These are phyloP conservation scores for Apiotrichum mycotoxinovorans DNA, from an alignment of 1,284 basidiomycete species.

Conservation along the genomic window DNA sequence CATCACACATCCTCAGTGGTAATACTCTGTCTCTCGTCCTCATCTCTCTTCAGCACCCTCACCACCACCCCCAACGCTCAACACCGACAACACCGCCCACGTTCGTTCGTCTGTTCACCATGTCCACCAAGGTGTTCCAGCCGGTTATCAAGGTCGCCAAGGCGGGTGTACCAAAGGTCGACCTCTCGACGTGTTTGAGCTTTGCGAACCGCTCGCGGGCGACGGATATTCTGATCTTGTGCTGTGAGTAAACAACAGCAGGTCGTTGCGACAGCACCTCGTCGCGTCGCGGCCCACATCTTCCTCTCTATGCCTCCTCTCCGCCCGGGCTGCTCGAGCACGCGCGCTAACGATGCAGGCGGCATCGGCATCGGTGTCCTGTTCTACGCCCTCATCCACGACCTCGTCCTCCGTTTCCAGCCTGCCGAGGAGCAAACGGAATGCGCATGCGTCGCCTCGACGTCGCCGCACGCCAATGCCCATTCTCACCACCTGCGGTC, in stretches of 20 bases:
- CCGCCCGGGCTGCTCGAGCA: too few species aligned
- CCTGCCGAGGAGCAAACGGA: background rate
- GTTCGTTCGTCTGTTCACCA: too few species aligned
- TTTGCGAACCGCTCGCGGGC: constrained; percentile 10
- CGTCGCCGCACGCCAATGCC: background rate
- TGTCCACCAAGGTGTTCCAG: background rate
- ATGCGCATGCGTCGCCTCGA: background rate
- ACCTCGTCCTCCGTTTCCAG: constrained; percentile 1
- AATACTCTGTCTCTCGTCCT: too few species aligned
- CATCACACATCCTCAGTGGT: too few species aligned
- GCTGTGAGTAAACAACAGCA: constrained; percentile 1
- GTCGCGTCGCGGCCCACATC: too few species aligned
- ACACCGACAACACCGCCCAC: background rate
- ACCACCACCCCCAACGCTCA: background rate
- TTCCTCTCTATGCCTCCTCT: too few species aligned
- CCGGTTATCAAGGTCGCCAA: constrained; percentile 1
- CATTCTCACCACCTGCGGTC: background rate
- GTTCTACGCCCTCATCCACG: constrained; percentile 17
- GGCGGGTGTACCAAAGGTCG: background rate
- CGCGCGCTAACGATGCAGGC: constrained; percentile 4
- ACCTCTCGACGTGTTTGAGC: constrained; percentile 2
- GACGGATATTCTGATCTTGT: constrained; percentile 14
- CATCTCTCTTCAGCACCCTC: too few species aligned
- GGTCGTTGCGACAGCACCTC: background rate
- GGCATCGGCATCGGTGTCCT: constrained; percentile 19